These are phyloP conservation scores for Cercospora sojina DNA, from an alignment of 2,329 filamentous ascomycete species.

Conservation along the genomic window DNA sequence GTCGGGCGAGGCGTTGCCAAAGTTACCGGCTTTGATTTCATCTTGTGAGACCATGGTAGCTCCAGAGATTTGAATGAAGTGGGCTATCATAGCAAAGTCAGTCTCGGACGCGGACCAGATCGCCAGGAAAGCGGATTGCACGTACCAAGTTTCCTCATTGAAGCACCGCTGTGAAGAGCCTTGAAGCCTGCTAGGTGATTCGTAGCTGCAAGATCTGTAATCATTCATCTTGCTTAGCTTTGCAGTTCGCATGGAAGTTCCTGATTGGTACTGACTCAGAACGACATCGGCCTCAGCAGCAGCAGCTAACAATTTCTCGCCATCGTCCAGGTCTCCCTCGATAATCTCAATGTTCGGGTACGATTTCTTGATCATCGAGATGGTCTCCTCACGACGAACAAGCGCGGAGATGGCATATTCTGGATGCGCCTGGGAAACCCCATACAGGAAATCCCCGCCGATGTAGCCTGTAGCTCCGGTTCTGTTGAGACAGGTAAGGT, in stretches of 20 bases:
- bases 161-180: not conserved
- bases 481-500: not conserved
- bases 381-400: not conserved
- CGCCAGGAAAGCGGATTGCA: not conserved
- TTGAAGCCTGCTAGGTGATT: not conserved
- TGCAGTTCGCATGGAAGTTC: no score
- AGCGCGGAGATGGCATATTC: not conserved
- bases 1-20: not conserved
- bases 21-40: not conserved
- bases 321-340: not conserved
- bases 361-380: not conserved
- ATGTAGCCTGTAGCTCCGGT: not conserved
- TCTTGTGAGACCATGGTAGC: not conserved
- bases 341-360: not conserved
- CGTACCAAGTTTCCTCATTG: not conserved
- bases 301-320: not conserved
- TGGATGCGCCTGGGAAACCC: not conserved
- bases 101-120: not conserved
- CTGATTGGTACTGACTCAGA: not conserved
- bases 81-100: not conserved
- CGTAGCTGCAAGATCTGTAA: not conserved
- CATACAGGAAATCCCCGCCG: not conserved
- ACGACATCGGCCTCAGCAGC: not conserved
- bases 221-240: not conserved
- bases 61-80: not conserved